Evolutionary conservation across 2,329 filamentous ascomycete species (phyloP).

Genomic region (Calonectria pauciramosa): DNA sequence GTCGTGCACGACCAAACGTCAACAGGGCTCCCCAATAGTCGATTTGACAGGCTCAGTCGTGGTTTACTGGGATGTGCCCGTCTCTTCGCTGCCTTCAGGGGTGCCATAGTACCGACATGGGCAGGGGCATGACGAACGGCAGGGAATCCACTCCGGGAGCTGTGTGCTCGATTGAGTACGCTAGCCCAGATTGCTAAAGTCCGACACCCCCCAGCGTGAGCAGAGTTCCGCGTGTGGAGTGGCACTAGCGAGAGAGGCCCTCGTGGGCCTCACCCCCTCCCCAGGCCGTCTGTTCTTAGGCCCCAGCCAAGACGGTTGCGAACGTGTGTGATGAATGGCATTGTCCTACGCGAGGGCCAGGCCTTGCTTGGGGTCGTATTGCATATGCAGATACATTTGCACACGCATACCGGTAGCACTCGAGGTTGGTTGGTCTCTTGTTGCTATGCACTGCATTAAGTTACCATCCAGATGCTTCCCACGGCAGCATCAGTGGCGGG

Average conservation of each 20-base stretch:
- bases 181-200: conserved; percentile 35
- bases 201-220: conserved; percentile 33
- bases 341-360: conserved; percentile 43
- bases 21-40: conserved; percentile 36
- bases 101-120: conserved; percentile 36
- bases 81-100: conserved; percentile 40
- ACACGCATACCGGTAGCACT: conserved; percentile 37
- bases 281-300: conserved; percentile 30
- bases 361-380: conserved; percentile 42
- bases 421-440: background rate
- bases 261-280: conserved; percentile 20
- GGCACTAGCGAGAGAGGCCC: conserved; percentile 34
- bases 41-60: conserved; percentile 45
- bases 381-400: conserved; percentile 44
- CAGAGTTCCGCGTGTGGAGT: conserved; percentile 34
- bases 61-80: conserved; percentile 41
- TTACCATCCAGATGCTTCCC: conserved; percentile 1
- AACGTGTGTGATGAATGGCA: conserved; percentile 45
- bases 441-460: conserved; percentile 2
- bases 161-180: conserved; percentile 45
- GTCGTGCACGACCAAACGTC: conserved; percentile 45
- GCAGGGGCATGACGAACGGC: conserved; percentile 44
- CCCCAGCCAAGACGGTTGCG: conserved; percentile 42
- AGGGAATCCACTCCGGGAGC: conserved; percentile 39
- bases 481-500: conserved; percentile 2